Base-by-base conservation (phyloP, 768 basidiomycete species). In the Tricholoma saponaceum region DNA sequence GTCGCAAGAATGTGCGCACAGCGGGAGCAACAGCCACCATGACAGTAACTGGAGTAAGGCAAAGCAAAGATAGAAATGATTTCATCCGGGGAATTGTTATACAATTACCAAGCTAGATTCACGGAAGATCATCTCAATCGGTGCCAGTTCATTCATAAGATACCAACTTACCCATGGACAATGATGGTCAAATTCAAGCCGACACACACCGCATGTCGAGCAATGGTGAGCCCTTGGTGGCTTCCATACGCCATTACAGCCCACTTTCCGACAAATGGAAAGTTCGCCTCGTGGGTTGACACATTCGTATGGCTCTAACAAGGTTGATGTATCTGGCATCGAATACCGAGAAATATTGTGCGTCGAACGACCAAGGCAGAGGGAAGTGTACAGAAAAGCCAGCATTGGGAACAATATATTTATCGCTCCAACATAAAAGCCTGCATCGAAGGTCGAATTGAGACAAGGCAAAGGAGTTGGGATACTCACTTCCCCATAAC, bases 141-240 rank as follows among this genome's bases (percentile, higher is more conserved):
- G 3, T 32, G 14, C 13, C 4, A 23, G 22, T 46, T 8, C 46
- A 18, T 30, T 30, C 23, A 26, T 23, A 25, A 49, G 52, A 14
- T 23, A 32, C 33, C 10, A n/a, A 58, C 67, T 26, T 54, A 77
- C 78, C 78, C 78, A 79, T 30, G 78, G 74, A 60, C 78, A 79
- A 60, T 79, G 78, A 60, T 79, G 78, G 58, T 79, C 77, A 59
- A 77, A 78, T 26, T 73, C 72, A 39, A 76, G 64, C 30, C 78
- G 70, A 60, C 78, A 79, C 14, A 76, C 74, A 33, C 73, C 74
- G 52, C 78, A 79, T 9, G 68, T 68, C n/a, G 75, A 75, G 63
- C 78, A 79, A 58, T 79, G 78, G 60, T 77, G 74, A 5, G 73
- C 66, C 51, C 76, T 66, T 6, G 78, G 78, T 10, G 78, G 76